phyloP scores from a whole-genome alignment of 2,329 filamentous ascomycete genomes.

The Plectosphaerella plurivora region DNA sequence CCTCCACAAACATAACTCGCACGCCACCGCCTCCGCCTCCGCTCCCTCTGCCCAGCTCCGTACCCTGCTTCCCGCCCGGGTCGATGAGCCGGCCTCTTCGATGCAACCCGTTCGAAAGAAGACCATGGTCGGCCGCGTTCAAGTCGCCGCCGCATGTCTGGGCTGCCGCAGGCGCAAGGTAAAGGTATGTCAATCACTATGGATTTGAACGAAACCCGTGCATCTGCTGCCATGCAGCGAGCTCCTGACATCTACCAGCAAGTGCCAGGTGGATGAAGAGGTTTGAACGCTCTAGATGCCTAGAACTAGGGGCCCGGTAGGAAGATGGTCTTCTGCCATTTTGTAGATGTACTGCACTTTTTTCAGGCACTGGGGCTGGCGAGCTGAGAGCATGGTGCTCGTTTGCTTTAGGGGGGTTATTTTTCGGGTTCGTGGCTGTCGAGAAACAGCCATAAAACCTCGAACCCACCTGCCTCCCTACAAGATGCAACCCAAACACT shows the following conservation, averaged over 20 bases:
- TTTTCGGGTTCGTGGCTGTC: too few species aligned
- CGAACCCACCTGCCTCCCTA: too few species aligned
- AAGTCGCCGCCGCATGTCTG: constrained; percentile 5
- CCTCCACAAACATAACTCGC: background rate
- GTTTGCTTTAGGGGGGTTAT: too few species aligned
- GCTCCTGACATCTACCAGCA: background rate
- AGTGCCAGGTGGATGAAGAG: background rate
- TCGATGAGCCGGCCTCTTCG: background rate
- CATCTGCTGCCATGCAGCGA: background rate
- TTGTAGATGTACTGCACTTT: background rate
- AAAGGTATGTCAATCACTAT: constrained; percentile 2
- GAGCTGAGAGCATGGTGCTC: too few species aligned
- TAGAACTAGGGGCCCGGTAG: too few species aligned
- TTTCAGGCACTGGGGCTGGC: too few species aligned
- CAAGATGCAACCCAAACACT: background rate
- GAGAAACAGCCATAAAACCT: too few species aligned
- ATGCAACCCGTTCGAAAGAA: background rate
- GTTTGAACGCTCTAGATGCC: background rate
- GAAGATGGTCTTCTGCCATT: background rate
- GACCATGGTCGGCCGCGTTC: background rate
- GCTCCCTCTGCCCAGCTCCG: background rate
- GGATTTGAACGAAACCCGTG: background rate
- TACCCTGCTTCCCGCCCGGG: background rate
- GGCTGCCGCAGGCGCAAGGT: constrained; percentile 7
- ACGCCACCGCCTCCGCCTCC: background rate